These are phyloP conservation scores for Aspergillus pseudonomiae DNA, from an alignment of 2,329 filamentous ascomycete species.

Conservation along the genomic window DNA sequence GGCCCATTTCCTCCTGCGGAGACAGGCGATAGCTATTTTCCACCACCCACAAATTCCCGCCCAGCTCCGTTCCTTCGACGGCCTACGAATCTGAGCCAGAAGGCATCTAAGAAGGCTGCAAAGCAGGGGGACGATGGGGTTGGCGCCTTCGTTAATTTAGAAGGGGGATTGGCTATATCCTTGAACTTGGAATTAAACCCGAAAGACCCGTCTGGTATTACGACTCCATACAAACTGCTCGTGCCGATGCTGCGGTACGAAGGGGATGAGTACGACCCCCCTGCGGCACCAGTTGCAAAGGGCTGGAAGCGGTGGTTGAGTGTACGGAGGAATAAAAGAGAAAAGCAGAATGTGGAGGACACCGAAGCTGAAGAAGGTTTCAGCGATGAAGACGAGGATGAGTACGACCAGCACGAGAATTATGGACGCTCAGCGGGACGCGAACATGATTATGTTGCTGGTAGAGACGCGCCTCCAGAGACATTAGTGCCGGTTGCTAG, in stretches of 20 bases:
- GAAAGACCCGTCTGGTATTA: slow-evolving; percentile 83
- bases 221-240: slow-evolving; percentile 81
- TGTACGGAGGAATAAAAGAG: slow-evolving; percentile 32
- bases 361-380: slow-evolving; percentile 23
- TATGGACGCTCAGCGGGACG: background rate
- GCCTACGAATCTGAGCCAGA: slow-evolving; percentile 68
- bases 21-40: slow-evolving; percentile 38
- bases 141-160: slow-evolving; percentile 68
- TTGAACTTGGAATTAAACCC: slow-evolving; percentile 88
- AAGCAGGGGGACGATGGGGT: slow-evolving; percentile 57
- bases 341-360: slow-evolving; percentile 20
- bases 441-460: slow-evolving; percentile 10
- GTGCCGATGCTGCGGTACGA: slow-evolving; percentile 72
- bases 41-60: slow-evolving; percentile 29
- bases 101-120: slow-evolving; percentile 60
- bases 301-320: slow-evolving; percentile 45
- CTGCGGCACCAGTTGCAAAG: slow-evolving; percentile 38
- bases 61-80: slow-evolving; percentile 64
- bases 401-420: slow-evolving; percentile 21
- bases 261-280: slow-evolving; percentile 44
- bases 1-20: slow-evolving; percentile 33
- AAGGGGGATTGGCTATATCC: slow-evolving; percentile 82
- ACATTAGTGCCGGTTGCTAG: slow-evolving; percentile 12
- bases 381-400: slow-evolving; percentile 20
- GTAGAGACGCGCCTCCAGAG: slow-evolving; percentile 10